phyloP scores from a whole-genome alignment of 305 asterid species.

The Plantago rigida region DNA sequence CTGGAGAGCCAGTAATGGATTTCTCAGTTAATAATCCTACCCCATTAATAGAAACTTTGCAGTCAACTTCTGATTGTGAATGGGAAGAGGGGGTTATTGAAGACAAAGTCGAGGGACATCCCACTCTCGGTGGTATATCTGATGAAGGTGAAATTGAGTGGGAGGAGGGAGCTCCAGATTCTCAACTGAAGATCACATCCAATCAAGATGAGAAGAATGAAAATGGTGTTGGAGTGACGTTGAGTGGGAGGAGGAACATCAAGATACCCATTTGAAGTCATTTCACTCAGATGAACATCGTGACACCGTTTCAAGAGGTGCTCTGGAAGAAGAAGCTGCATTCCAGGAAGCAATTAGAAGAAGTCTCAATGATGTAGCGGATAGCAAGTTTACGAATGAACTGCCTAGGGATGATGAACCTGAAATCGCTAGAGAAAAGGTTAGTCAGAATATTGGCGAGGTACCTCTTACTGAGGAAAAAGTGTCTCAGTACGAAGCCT shows the following conservation, averaged over 20 bases:
- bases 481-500: slow-evolving; percentile 24
- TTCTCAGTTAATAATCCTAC: slow-evolving; percentile 39
- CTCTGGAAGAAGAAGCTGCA: slow-evolving; percentile 61
- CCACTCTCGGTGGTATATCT: slow-evolving; percentile 30
- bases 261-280: slow-evolving; percentile 33
- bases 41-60: slow-evolving; percentile 32
- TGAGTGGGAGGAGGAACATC: slow-evolving; percentile 73
- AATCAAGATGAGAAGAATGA: slow-evolving; percentile 5
- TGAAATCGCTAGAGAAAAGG: slow-evolving; percentile 27
- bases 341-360: slow-evolving; percentile 71
- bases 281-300: slow-evolving; percentile 31
- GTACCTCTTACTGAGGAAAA: slow-evolving; percentile 31
- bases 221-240: slow-evolving; percentile 39
- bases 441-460: slow-evolving; percentile 18
- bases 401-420: slow-evolving; percentile 26
- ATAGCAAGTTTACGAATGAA: slow-evolving; percentile 25
- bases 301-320: slow-evolving; percentile 46
- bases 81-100: slow-evolving; percentile 64
- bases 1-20: slow-evolving; percentile 47
- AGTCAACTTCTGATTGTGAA: slow-evolving; percentile 51
- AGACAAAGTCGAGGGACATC: slow-evolving; percentile 30
- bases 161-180: slow-evolving; percentile 58
- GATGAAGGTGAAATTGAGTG: slow-evolving; percentile 58
- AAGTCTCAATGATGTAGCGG: slow-evolving; percentile 55
- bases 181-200: slow-evolving; percentile 32